Evolutionary conservation across 148 eudicot species (phyloP), one percentile per base, ranked within the genome.

Genomic region (Bassia scoparia): DNA sequence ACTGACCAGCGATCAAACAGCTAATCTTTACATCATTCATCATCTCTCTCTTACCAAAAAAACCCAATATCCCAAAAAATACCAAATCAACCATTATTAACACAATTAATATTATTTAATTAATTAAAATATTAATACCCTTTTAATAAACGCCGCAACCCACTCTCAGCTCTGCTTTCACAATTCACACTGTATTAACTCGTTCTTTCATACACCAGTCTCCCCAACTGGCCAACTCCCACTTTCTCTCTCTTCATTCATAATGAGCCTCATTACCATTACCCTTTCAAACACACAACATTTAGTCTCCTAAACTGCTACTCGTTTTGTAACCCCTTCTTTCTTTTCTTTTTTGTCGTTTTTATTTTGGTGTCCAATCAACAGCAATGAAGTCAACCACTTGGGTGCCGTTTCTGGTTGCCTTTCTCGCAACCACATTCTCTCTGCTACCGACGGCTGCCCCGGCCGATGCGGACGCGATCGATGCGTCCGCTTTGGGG

Each of bases 401-500:
- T 14, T 29, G 13, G 27, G 20, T 15, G 14, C 37, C 37, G 3
- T 13, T 61, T 7, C 43, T 76, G 74, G 29, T 73, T 21, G 23
- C 80, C 67, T 29, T 82, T 54, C 68, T 81, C 75, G 18, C 76
- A 23, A 26, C 79, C 55, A 13, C 80, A 61, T 2, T 38, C 55
- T 35, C 67, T 33, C 68, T 64, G 68, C 67, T 59, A 43, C 56
- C 68, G 1, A 30, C 33, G 24, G 43, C 52, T n/a, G 29, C 29
- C 46, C 55, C 76, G 41, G 75, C 88, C 29, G 90, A 82, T 78
- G 79, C 87, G 4, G 66, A 78, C 41, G 69, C 85, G 41, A 86
- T 83, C 68, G 72, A 82, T 24, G 50, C 89, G 5, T 83, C 89
- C 16, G 89, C 91, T 1, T 88, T 90, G 3, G 44, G 81, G 0